Evolutionary conservation across 2,329 filamentous ascomycete species (phyloP).

Genomic region (Aureobasidium zeae): DNA sequence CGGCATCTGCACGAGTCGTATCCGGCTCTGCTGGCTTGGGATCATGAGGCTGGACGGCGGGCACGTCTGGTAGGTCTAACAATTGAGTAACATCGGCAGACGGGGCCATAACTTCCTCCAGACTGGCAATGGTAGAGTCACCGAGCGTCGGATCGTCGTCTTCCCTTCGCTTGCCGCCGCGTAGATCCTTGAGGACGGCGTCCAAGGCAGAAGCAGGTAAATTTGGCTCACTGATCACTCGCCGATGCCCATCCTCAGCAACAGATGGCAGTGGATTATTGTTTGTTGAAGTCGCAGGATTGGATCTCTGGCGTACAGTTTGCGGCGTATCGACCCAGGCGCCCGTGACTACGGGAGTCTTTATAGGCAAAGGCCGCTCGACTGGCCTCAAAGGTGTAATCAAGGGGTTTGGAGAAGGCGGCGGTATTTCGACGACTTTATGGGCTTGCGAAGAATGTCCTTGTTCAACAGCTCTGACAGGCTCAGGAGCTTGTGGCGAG

Average conservation of each 20-base stretch:
- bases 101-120: conserved; percentile 36
- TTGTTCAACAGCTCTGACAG: conserved; percentile 1
- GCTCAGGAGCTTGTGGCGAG: conserved; percentile 9
- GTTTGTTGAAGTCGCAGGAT: neutral
- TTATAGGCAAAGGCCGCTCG: conserved; percentile 20
- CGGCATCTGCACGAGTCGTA: neutral
- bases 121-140: conserved; percentile 40
- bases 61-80: conserved; percentile 17
- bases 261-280: neutral
- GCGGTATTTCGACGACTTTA: conserved; percentile 11
- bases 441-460: conserved; percentile 16
- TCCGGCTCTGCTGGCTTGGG: neutral
- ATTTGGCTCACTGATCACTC: neutral
- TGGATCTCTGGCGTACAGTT: neutral
- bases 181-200: conserved; percentile 31
- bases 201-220: conserved; percentile 18
- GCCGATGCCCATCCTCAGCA: neutral
- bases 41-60: neutral
- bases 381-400: conserved; percentile 2
- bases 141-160: conserved; percentile 29
- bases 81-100: conserved; percentile 22
- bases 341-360: conserved; percentile 39
- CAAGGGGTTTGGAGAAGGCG: neutral
- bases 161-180: conserved; percentile 29
- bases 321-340: conserved; percentile 41